Conservation (phyloP, 768 basidiomycete species). For the Suillus alpinus region DNA sequence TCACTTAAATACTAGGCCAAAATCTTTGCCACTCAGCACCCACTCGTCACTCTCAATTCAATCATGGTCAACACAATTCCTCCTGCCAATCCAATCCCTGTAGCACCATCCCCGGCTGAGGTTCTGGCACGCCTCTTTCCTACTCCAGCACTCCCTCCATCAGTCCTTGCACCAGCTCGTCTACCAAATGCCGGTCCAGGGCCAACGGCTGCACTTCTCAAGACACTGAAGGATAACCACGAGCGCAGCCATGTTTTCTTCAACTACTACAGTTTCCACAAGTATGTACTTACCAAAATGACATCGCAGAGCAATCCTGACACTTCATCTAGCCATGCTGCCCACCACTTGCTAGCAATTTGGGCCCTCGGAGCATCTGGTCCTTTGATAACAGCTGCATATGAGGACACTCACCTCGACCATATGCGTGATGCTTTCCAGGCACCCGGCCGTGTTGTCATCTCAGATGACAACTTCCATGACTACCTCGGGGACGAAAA, state of each 20-base stretch:
- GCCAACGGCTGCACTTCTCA: constrained; percentile 39
- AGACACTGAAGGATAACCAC: constrained; percentile 48
- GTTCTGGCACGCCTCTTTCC: constrained; percentile 32
- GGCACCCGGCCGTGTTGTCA: constrained; percentile 16
- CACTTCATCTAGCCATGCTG: constrained; percentile 42
- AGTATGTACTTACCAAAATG: constrained; percentile 18
- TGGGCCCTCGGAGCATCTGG: constrained; percentile 57
- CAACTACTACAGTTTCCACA: constrained; percentile 36
- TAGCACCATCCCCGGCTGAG: constrained; percentile 15
- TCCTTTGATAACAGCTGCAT: constrained; percentile 40
- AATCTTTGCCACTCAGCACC: too few species aligned
- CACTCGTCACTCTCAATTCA: background rate
- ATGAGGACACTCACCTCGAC: constrained; percentile 35
- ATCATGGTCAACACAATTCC: constrained; percentile 3
- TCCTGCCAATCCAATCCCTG: constrained; percentile 11
- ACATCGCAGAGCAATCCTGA: background rate
- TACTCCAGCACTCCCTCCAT: constrained; percentile 27
- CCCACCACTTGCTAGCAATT: constrained; percentile 56
- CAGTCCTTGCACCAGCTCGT: constrained; percentile 29
- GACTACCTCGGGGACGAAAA: constrained; percentile 31
- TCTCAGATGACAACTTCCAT: constrained; percentile 22
- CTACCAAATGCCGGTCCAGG: constrained; percentile 34
- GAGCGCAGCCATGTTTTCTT: constrained; percentile 56
- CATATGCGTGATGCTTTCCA: constrained; percentile 37
- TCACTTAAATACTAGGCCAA: background rate